These are phyloP conservation scores for Yamadazyma mexicana DNA, from an alignment of 1,139 yeast genomes.

Conservation along the genomic window DNA sequence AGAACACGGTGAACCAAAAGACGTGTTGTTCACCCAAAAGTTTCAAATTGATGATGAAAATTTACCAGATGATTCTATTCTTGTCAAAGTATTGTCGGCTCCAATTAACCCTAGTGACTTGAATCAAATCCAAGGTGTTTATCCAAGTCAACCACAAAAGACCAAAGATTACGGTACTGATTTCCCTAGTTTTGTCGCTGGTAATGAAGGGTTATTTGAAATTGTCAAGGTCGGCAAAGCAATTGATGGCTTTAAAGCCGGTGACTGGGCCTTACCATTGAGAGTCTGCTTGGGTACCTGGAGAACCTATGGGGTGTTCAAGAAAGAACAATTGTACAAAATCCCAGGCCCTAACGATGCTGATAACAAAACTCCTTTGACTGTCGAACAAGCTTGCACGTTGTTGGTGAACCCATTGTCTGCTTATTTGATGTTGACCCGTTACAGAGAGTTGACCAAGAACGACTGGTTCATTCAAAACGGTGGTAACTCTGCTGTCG, in stretches of 20 bases:
- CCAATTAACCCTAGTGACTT: conserved; percentile 64
- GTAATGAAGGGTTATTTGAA: conserved; percentile 87
- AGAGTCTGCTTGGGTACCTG: conserved; percentile 88
- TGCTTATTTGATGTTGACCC: conserved; percentile 84
- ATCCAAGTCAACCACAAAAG: conserved; percentile 39
- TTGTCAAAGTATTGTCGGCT: conserved; percentile 70
- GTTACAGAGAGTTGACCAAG: conserved; percentile 58
- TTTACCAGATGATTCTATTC: conserved; percentile 43
- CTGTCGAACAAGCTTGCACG: conserved; percentile 78
- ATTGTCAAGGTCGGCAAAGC: conserved; percentile 68
- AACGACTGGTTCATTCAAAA: conserved; percentile 97
- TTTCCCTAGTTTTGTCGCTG: conserved; percentile 39
- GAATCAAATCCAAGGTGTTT: conserved; percentile 42
- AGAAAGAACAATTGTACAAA: conserved; percentile 50
- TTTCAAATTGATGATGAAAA: conserved; percentile 51
- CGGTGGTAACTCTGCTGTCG: conserved; percentile 96
- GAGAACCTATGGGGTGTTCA: conserved; percentile 78
- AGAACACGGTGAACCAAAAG: conserved; percentile 60
- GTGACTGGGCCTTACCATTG: conserved; percentile 94
- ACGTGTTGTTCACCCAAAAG: conserved; percentile 52
- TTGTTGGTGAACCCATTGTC: conserved; percentile 89
- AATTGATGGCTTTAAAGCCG: conserved; percentile 51
- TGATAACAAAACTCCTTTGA: conserved; percentile 40
- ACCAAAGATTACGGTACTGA: conserved; percentile 31
- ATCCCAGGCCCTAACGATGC: conserved; percentile 47